phyloP scores from a whole-genome alignment of 495 filamentous ascomycete species.

The Annulohypoxylon moriforme region DNA sequence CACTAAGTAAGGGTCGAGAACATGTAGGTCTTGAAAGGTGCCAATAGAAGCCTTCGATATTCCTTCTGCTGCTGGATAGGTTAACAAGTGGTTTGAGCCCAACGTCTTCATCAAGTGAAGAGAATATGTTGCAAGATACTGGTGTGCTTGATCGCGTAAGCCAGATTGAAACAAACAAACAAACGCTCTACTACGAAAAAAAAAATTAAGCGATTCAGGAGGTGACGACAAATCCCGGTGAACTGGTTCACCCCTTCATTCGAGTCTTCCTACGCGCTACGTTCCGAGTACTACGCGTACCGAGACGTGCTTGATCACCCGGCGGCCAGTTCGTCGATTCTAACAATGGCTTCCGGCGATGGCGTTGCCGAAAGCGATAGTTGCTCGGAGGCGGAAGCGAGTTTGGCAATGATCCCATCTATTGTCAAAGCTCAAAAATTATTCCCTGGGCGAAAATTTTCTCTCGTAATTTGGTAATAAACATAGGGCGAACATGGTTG shows the following conservation, averaged over 20 bases:
- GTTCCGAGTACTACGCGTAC: slow-evolving; percentile 7
- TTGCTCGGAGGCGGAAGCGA: slow-evolving; percentile 24
- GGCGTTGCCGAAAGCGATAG: slow-evolving; percentile 32
- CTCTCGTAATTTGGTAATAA: slow-evolving; percentile 33
- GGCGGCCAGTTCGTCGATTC: slow-evolving; percentile 27
- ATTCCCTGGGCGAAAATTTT: slow-evolving; percentile 35
- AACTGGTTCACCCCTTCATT: slow-evolving; percentile 23
- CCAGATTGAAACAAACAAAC: no score
- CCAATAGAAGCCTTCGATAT: slow-evolving; percentile 27
- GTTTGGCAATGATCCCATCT: slow-evolving; percentile 23
- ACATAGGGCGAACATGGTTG: slow-evolving; percentile 32
- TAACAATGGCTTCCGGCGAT: slow-evolving; percentile 22
- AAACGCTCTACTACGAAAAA: no score
- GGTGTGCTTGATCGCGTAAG: slow-evolving; percentile 2
- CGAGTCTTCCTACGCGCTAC: slow-evolving; percentile 4
- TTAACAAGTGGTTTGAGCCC: background rate
- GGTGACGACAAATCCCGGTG: slow-evolving; percentile 6
- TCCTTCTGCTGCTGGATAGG: slow-evolving; percentile 21
- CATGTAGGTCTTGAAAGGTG: slow-evolving; percentile 17
- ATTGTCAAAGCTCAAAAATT: slow-evolving; percentile 35
- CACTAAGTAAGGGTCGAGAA: slow-evolving; percentile 26
- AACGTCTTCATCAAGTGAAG: background rate
- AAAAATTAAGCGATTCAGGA: slow-evolving; percentile 1
- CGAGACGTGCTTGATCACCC: slow-evolving; percentile 18
- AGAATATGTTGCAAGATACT: background rate